phyloP scores from a whole-genome alignment of 495 filamentous ascomycete species.

The Choiromyces venosus region DNA sequence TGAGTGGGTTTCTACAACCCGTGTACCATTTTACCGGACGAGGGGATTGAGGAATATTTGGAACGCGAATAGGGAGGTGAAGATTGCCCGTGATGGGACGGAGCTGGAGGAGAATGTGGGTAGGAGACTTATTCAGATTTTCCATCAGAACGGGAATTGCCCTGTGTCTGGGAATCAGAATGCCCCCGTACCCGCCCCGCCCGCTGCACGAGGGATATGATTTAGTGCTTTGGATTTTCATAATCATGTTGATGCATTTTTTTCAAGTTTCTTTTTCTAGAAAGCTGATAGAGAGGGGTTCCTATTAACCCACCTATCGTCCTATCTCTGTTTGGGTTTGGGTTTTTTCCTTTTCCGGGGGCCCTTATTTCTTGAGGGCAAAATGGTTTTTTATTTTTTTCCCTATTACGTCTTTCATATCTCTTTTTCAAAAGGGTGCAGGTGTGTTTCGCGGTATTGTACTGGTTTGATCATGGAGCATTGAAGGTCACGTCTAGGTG shows the following conservation, averaged over 20 bases:
- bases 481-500: neutral
- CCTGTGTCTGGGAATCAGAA: neutral
- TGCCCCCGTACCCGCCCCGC: neutral
- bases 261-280: neutral
- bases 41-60: constrained; percentile 87
- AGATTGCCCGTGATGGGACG: constrained; percentile 92
- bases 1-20: constrained; percentile 81
- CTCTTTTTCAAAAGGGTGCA: neutral
- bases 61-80: constrained; percentile 94
- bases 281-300: neutral
- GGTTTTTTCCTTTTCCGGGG: neutral
- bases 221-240: neutral
- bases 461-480: neutral
- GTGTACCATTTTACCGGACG: constrained; percentile 86
- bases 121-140: constrained; percentile 68
- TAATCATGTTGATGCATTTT: neutral
- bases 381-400: neutral
- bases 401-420: neutral
- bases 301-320: neutral
- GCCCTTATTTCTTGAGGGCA: neutral
- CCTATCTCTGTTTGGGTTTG: neutral
- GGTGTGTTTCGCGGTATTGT: neutral
- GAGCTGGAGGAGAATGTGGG: constrained; percentile 85
- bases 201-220: neutral
- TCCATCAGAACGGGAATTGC: constrained; percentile 48